Evolutionary conservation across 2,329 filamentous ascomycete species (phyloP), one percentile per base, ranked within the genome.

Genomic region (Madurella mycetomatis): DNA sequence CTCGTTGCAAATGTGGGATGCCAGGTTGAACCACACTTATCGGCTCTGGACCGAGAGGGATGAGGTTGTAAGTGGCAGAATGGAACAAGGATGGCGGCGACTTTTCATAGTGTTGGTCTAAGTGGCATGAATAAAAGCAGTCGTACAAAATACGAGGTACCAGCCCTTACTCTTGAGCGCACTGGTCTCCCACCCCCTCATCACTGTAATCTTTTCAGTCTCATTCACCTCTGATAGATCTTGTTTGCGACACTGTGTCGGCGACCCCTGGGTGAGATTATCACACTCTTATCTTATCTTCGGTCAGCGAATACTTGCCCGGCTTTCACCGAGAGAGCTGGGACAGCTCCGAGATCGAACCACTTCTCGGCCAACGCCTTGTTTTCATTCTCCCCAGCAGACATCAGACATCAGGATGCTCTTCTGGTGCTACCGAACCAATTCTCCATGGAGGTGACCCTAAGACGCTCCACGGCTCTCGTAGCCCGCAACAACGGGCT

Each of bases 361-460:
- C n/a, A n/a, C 25, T 25, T 25, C 25, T 7, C 45, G 43, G 4
- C 15, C 32, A 31, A 34, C 32, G 17, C 25, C 45, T 19, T 41
- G 32, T 7, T 39, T 39, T 50, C 34, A 39, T 46, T 19, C 19
- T 40, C 47, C n/a, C 52, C 47, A 8, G 19, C 18, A n/a, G n/a
- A n/a, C n/a, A n/a, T n/a, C 9, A 32, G n/a, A 50, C 42, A 41
- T 19, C 45, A 60, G 46, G 39, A 59, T 53, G 51, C 44, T n/a
- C 45, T 46, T 30, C 18, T 34, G 32, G 25, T 25, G 40, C 42
- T 19, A 4, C 18, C n/a, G 19, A 13, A 31, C 40, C 53, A 56
- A 56, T 55, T 56, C 49, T 40, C 30, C 54, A 65, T 65, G 64
- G 63, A 65, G 56, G 61, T 60, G 30, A 42, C 58, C 13, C 41